Conservation (phyloP, 129 eudicot genomes). For the Flaveria sonorensis region DNA sequence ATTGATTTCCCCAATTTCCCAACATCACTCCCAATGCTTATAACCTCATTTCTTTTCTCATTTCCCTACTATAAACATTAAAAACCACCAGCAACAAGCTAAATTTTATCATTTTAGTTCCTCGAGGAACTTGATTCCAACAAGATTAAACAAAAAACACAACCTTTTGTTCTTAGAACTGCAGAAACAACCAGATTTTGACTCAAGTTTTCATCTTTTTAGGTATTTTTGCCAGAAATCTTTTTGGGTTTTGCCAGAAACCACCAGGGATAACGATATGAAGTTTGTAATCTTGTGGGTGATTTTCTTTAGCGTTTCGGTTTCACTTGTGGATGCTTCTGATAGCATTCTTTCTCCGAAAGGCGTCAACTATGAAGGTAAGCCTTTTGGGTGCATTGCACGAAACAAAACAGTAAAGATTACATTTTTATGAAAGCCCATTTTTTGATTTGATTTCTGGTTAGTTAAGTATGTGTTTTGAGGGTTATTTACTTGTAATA, state of each 20-base stretch:
- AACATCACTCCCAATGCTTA: conserved; percentile 34
- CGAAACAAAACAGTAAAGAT: neutral
- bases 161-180: conserved; percentile 23
- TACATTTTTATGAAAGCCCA: conserved; percentile 9
- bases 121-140: conserved; percentile 45
- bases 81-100: conserved; percentile 32
- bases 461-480: neutral
- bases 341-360: conserved; percentile 86
- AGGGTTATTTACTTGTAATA: conserved; percentile 12
- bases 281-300: conserved; percentile 36
- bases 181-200: conserved; percentile 24
- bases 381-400: conserved; percentile 14
- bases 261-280: neutral
- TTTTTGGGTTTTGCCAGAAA: conserved; percentile 22
- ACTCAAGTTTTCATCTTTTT: conserved; percentile 17
- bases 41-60: conserved; percentile 29
- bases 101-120: conserved; percentile 34
- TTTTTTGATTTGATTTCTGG: conserved; percentile 1
- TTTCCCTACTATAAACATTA: conserved; percentile 24
- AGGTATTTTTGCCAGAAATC: conserved; percentile 23
- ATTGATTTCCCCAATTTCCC: conserved; percentile 36
- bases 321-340: conserved; percentile 47
- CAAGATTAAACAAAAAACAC: conserved; percentile 36
- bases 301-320: conserved; percentile 36
- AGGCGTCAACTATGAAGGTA: conserved; percentile 97